A percentile compares a stretch with the other conserved stretches of the same genome.
These are phyloP conservation scores for Lasiosphaeria hispida DNA, from an alignment of 495 filamentous ascomycete species.

Conservation along the genomic window DNA sequence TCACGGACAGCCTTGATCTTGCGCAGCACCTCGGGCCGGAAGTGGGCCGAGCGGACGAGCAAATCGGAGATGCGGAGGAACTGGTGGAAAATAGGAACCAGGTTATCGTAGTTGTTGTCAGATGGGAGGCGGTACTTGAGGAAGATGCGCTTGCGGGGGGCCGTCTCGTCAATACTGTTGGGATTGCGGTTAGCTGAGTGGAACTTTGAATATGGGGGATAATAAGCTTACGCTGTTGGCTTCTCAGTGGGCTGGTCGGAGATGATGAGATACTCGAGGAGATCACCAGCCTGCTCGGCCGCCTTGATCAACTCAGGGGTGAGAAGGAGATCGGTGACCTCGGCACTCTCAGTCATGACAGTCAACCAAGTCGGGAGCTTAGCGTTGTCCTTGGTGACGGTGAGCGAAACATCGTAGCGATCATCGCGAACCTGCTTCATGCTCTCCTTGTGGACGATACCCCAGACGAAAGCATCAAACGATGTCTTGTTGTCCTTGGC, in stretches of 20 bases:
- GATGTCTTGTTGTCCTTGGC: constrained; percentile 64
- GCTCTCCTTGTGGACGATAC: constrained; percentile 87
- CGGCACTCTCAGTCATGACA: constrained; percentile 94
- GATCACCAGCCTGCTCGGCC: constrained; percentile 73
- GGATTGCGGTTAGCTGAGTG: neutral
- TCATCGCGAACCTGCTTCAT: constrained; percentile 90
- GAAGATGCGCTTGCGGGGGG: constrained; percentile 81
- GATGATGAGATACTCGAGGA: constrained; percentile 83
- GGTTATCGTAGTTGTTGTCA: constrained; percentile 59
- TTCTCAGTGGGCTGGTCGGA: constrained; percentile 89
- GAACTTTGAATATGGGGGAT: neutral
- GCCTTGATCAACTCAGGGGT: constrained; percentile 82
- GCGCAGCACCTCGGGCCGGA: constrained; percentile 84
- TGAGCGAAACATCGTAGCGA: constrained; percentile 91
- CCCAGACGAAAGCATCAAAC: constrained; percentile 92
- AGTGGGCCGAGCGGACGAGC: constrained; percentile 73
- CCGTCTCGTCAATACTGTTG: constrained; percentile 77
- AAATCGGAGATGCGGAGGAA: constrained; percentile 82
- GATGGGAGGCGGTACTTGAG: constrained; percentile 72
- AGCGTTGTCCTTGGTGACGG: constrained; percentile 82
- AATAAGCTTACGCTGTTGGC: constrained; percentile 69
- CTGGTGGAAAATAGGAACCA: constrained; percentile 73
- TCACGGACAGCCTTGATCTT: constrained; percentile 80
- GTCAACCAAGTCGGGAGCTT: constrained; percentile 91
- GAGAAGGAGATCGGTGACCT: constrained; percentile 84